These are phyloP conservation scores for Plicaturopsis crispa DNA, from an alignment of 768 basidiomycete species.

Conservation along the genomic window DNA sequence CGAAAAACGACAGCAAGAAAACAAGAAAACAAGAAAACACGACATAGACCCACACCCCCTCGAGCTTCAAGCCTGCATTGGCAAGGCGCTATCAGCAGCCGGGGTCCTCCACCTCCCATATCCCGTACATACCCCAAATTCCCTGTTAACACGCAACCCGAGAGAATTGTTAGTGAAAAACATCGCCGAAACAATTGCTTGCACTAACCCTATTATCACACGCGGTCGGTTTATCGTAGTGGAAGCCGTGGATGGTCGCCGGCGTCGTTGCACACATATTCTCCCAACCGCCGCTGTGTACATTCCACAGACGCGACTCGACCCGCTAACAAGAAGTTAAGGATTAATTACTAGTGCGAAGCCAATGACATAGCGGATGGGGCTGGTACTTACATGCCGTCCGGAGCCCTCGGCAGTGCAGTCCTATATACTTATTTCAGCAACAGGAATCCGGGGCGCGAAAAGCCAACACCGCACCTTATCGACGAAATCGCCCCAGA, in stretches of 20 bases:
- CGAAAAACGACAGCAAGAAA: no score
- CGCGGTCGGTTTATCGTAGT: slow-evolving; percentile 5
- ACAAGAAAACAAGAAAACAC: no score
- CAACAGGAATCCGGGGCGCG: not conserved
- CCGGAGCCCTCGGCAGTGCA: not conserved
- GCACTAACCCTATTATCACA: not conserved
- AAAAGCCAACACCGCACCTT: slow-evolving; percentile 10
- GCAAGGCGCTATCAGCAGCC: no score
- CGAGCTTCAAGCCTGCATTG: no score
- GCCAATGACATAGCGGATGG: not conserved
- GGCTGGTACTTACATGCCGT: slow-evolving; percentile 3
- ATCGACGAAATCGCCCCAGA: slow-evolving; percentile 17
- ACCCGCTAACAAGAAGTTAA: slow-evolving; percentile 17
- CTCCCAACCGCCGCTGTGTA: slow-evolving; percentile 17
- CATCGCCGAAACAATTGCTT: not conserved
- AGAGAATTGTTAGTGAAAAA: not conserved
- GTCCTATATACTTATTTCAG: not conserved
- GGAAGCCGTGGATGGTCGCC: slow-evolving; percentile 13
- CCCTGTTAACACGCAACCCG: not conserved
- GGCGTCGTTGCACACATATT: slow-evolving; percentile 22
- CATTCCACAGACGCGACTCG: slow-evolving; percentile 16
- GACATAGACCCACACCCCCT: no score
- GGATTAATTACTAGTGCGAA: not conserved
- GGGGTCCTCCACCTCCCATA: not conserved
- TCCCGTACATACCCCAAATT: not conserved